Evolutionary conservation across 371 early-diverging fungal genomes (phyloP).

Genomic region (Nematocida ausubeli): DNA sequence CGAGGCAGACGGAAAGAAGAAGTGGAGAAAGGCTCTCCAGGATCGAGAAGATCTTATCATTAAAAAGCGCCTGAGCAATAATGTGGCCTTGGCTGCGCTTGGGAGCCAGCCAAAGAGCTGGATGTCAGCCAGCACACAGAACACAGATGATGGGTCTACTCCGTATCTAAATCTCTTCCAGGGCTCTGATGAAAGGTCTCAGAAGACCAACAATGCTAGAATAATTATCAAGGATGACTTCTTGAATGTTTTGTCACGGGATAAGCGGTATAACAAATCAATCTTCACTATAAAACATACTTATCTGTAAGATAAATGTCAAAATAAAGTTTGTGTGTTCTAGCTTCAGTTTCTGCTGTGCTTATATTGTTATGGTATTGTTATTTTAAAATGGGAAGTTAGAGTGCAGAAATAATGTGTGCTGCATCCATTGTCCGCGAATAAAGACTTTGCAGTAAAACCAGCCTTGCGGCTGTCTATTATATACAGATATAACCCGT

Average conservation of each 20-base stretch:
- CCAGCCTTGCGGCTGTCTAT: too few relatives aligned
- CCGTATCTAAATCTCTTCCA: conserved; percentile 64
- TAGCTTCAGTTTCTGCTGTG: not conserved
- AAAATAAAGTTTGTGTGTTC: conserved; percentile 4
- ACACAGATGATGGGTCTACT: conserved; percentile 41
- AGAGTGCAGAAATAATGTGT: too few relatives aligned
- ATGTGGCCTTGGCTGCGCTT: conserved; percentile 68
- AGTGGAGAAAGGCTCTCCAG: conserved; percentile 64
- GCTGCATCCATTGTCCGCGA: too few relatives aligned
- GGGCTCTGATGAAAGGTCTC: conserved; percentile 64
- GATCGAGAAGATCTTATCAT: conserved; percentile 69
- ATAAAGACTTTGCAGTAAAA: too few relatives aligned
- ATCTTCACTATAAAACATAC: conserved; percentile 67
- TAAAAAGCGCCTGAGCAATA: conserved; percentile 67
- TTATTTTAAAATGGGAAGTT: too few relatives aligned
- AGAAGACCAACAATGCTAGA: conserved; percentile 57
- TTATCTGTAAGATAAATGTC: conserved; percentile 11
- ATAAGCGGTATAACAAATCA: conserved; percentile 68
- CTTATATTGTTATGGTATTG: too few relatives aligned
- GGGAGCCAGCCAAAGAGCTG: conserved; percentile 67
- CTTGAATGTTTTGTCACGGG: conserved; percentile 65
- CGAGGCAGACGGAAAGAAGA: conserved; percentile 63
- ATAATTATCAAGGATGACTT: conserved; percentile 67
- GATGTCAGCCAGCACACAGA: conserved; percentile 59
- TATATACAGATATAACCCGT: too few relatives aligned